These are phyloP conservation scores for Penicillium brevicompactum DNA, from an alignment of 2,329 filamentous ascomycete genomes.

Conservation along the genomic window DNA sequence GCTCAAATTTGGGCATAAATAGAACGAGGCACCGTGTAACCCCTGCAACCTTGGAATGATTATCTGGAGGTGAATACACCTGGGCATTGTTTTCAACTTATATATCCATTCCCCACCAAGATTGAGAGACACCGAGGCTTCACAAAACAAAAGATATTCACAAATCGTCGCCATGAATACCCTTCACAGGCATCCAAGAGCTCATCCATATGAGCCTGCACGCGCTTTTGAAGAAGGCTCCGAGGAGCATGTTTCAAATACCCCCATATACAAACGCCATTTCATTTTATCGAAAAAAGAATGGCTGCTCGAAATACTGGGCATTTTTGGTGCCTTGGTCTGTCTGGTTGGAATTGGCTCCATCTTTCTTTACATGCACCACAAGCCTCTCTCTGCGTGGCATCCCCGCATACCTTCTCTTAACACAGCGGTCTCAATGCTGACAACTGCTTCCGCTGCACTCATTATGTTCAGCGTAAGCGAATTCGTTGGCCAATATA, in stretches of 20 bases:
- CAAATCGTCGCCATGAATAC: not conserved
- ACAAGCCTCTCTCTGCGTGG: constrained; percentile 16
- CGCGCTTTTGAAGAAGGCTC: not conserved
- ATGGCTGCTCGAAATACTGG: constrained; percentile 17
- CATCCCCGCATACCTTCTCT: constrained; percentile 10
- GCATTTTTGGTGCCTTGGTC: constrained; percentile 9
- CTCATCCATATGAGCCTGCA: not conserved
- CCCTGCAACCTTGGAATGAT: no score
- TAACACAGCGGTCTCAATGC: constrained; percentile 16
- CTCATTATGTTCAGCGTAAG: constrained; percentile 15
- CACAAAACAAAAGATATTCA: no score
- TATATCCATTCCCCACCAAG: no score
- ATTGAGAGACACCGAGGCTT: no score
- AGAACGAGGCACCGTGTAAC: no score
- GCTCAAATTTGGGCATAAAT: no score
- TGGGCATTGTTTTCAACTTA: no score
- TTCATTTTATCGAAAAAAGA: constrained; percentile 11
- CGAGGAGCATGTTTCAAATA: not conserved
- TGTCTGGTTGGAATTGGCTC: constrained; percentile 9
- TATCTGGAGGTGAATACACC: no score
- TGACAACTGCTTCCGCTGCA: constrained; percentile 14
- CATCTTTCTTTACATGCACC: constrained; percentile 17
- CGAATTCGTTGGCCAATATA: constrained; percentile 16
- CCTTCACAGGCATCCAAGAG: not conserved
- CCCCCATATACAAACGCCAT: constrained; percentile 14